Base-by-base conservation (phyloP, 2,329 filamentous ascomycete species). In the Pseudocercospora ulei region DNA sequence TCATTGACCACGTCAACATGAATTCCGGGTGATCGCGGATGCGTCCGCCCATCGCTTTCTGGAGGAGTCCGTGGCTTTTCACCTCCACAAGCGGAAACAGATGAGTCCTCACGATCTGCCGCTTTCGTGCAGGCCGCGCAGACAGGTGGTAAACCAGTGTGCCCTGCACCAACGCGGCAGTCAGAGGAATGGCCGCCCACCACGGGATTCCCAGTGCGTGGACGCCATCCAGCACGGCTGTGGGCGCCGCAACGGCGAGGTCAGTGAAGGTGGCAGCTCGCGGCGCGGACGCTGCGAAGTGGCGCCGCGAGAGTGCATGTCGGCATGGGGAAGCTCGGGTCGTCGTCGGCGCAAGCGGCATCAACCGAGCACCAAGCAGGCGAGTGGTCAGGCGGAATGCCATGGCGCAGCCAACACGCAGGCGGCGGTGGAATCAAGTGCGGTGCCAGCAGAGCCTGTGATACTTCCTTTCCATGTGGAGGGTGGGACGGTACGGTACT, bases 131-230 rank as follows among this genome's bases (percentile, higher is more conserved):
- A 2, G 54, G 54, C 3, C 35, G 27, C n/a, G 40, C 18, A 12
- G 40, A 38, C 11, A 53, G 6, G 30, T 53, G 50, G 31, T 58
- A 58, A 25, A 53, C 46, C 13, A 58, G 6, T 5, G 50, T 28
- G 28, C 52, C 46, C 23, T 56, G 54, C 8, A 59, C 44, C 23
- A 57, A 25, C 14, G 58, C 20, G 7, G 58, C 57, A 11, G 55
- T 39, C 5, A 47, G 18, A 0, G 58, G 57, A 4, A 61, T 42
- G 18, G 44, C 53, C 7, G 52, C 53, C 11, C 37, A 58, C 57
- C 57, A 61, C 7, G 58, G 55, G 7, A 59, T 33, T n/a, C 56
- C 53, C 9, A 44, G 19, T 14, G 26, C 23, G 35, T 61, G 57
- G 3, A 60, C 19, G 22, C 17, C 29, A 37, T 58, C 48, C 31